These are phyloP conservation scores for Priceomyces fermenticarens DNA, from an alignment of 805 yeast genomes.

Conservation along the genomic window DNA sequence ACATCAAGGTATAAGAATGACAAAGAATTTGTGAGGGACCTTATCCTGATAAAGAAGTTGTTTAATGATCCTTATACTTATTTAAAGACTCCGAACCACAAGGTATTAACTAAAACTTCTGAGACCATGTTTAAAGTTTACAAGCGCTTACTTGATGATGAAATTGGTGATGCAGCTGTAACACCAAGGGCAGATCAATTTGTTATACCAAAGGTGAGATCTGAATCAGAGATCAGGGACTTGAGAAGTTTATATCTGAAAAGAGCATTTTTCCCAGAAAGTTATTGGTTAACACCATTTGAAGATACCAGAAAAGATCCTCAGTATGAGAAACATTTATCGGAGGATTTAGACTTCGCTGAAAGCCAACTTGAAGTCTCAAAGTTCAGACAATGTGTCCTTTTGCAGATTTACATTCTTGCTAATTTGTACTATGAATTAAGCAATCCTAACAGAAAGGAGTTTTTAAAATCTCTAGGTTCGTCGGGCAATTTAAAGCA, in stretches of 20 bases:
- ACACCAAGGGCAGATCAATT: conserved; percentile 16
- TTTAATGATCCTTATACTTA: conserved; percentile 35
- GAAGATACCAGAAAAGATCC: conserved; percentile 16
- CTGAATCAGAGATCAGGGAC: conserved; percentile 13
- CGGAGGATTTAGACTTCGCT: conserved; percentile 22
- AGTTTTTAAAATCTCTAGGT: conserved; percentile 16
- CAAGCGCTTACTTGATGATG: conserved; percentile 28
- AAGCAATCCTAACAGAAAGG: conserved; percentile 17
- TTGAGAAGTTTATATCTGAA: conserved; percentile 16
- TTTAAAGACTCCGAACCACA: conserved; percentile 18
- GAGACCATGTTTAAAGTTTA: conserved; percentile 26
- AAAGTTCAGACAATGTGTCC: conserved; percentile 22
- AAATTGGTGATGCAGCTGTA: conserved; percentile 16
- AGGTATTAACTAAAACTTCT: conserved; percentile 17
- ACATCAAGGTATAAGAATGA: conserved; percentile 18
- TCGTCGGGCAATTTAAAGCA: conserved; percentile 34
- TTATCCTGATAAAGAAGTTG: conserved; percentile 25
- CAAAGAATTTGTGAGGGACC: conserved; percentile 28
- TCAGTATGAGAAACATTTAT: conserved; percentile 13
- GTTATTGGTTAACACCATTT: conserved; percentile 32
- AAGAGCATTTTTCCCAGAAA: conserved; percentile 31
- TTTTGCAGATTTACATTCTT: conserved; percentile 30
- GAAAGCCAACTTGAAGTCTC: conserved; percentile 23
- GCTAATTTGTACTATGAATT: conserved; percentile 29
- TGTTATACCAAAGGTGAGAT: conserved; percentile 11